phyloP scores from a whole-genome alignment of 176 grass and related monocot genomes.

The Oryza punctata region DNA sequence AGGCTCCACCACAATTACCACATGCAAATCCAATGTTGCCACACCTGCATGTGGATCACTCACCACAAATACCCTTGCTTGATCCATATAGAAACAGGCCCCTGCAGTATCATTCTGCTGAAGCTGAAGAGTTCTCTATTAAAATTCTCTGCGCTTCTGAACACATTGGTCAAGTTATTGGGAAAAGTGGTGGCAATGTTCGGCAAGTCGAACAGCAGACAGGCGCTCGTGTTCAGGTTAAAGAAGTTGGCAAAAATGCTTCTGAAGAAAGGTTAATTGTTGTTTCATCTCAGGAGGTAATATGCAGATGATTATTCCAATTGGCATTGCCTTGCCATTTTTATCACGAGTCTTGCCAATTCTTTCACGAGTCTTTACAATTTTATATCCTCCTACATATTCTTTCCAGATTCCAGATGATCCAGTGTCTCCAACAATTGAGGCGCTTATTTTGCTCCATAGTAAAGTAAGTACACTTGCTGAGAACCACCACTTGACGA shows the following conservation, averaged over 20 bases:
- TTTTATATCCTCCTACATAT: conserved; percentile 27
- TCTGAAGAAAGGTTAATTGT: conserved; percentile 78
- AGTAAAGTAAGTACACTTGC: conserved; percentile 64
- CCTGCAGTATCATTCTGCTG: conserved; percentile 52
- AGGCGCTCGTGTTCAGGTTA: conserved; percentile 78
- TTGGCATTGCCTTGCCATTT: conserved; percentile 14
- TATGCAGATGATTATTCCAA: conserved; percentile 27
- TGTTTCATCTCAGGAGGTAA: conserved; percentile 94
- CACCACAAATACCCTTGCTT: conserved; percentile 53
- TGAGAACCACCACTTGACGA: conserved; percentile 67
- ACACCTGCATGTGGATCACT: conserved; percentile 47
- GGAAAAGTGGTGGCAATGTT: conserved; percentile 80
- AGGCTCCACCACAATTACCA: conserved; percentile 48
- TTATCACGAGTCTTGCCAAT: conserved; percentile 11
- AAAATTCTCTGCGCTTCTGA: conserved; percentile 78
- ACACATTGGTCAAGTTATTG: conserved; percentile 87
- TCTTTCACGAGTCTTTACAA: conserved; percentile 11
- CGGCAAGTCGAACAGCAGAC: conserved; percentile 86
- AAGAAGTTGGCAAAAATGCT: conserved; percentile 68
- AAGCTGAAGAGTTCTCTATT: conserved; percentile 76
- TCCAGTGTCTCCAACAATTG: conserved; percentile 81
- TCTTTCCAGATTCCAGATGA: conserved; percentile 68
- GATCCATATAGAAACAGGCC: conserved; percentile 66
- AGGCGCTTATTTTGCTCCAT: conserved; percentile 87
- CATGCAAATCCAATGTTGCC: conserved; percentile 53